A percentile compares a stretch with the other conserved stretches of the same genome.
These are phyloP conservation scores for Moringa oleifera DNA, from an alignment of 345 rosid genomes.

Conservation along the genomic window DNA sequence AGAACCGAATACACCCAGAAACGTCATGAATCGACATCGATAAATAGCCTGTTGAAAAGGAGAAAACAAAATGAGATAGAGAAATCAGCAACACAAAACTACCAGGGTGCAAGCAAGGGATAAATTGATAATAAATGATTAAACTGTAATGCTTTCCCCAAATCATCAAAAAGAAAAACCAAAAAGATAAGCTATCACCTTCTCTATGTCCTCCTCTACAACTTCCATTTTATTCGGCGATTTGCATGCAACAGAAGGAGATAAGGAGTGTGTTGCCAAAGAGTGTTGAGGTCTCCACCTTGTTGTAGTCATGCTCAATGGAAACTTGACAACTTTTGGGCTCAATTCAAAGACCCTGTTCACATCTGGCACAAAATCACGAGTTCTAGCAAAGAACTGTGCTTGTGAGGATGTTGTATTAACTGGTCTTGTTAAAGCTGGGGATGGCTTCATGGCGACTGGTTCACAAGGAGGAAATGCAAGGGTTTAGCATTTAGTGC, in stretches of 20 bases:
- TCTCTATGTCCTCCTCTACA: slow-evolving; percentile 58
- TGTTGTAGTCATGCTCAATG: slow-evolving; percentile 5
- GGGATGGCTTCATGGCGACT: background rate
- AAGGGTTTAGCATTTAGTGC: too few relatives aligned
- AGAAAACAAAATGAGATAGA: background rate
- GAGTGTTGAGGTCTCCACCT: slow-evolving; percentile 8
- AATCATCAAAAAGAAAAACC: too few relatives aligned
- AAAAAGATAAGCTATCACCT: too few relatives aligned
- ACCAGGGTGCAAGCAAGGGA: background rate
- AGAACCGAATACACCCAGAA: slow-evolving; percentile 74
- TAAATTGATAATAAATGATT: background rate
- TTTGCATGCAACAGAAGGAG: slow-evolving; percentile 22
- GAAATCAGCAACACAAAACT: background rate
- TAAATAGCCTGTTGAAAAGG: slow-evolving; percentile 54
- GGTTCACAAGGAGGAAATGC: too few relatives aligned
- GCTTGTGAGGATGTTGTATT: background rate
- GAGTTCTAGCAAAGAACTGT: background rate
- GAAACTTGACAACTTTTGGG: slow-evolving; percentile 5
- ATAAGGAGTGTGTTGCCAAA: slow-evolving; percentile 18
- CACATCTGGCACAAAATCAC: background rate
- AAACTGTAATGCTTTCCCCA: background rate
- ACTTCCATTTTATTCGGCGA: slow-evolving; percentile 28
- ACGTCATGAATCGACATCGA: slow-evolving; percentile 63
- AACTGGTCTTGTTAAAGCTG: background rate
- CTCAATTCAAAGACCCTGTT: slow-evolving; percentile 3